phyloP scores from a whole-genome alignment of 2,329 filamentous ascomycete genomes.

The Trichoderma pleuroti region DNA sequence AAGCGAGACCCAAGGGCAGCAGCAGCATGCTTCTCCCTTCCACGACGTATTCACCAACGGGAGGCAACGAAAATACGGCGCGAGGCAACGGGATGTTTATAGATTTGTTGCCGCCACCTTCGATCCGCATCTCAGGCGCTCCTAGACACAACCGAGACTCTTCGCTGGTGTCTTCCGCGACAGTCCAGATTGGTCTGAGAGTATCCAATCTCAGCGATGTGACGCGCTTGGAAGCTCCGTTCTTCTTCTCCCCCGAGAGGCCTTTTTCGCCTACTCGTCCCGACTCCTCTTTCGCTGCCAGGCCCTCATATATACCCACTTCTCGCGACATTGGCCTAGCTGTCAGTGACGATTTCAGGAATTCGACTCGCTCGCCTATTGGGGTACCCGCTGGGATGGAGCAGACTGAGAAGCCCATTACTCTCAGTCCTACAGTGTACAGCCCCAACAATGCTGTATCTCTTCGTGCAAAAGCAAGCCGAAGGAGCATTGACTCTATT shows the following conservation, averaged over 20 bases:
- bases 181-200: conserved; percentile 67
- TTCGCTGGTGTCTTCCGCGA: conserved; percentile 62
- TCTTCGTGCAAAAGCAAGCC: neutral
- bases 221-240: conserved; percentile 29
- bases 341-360: neutral
- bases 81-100: neutral
- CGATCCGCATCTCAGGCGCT: conserved; percentile 34
- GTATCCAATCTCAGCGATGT: conserved; percentile 59
- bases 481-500: neutral
- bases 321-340: neutral
- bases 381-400: conserved; percentile 25
- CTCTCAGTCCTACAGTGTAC: conserved; percentile 53
- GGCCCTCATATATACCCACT: neutral
- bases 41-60: conserved; percentile 14
- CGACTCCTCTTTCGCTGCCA: neutral
- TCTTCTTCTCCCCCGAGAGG: conserved; percentile 6
- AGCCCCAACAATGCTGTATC: conserved; percentile 30
- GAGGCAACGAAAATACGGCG: neutral
- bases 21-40: conserved; percentile 36
- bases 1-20: conserved; percentile 29
- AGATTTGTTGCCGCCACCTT: conserved; percentile 39
- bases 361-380: conserved; percentile 34
- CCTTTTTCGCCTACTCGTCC: neutral
- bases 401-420: conserved; percentile 29
- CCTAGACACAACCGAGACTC: conserved; percentile 54